Percentiles rank a stretch among this genome's conserved stretches.
These are phyloP conservation scores for Ascocoryne sarcoides DNA, from an alignment of 2,329 filamentous ascomycete species.

Conservation along the genomic window DNA sequence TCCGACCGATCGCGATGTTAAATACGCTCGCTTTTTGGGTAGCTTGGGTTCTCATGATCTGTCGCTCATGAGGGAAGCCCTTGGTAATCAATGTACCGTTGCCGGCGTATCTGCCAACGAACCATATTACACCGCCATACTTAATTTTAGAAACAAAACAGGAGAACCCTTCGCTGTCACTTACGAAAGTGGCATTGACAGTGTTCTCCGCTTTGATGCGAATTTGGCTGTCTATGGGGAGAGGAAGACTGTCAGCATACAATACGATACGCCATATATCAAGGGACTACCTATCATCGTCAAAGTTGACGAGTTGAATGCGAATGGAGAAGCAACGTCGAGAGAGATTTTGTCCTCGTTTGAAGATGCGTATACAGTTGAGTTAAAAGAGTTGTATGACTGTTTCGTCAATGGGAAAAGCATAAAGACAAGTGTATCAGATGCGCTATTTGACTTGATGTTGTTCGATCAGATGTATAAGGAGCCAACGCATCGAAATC, in stretches of 20 bases:
- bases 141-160: constrained; percentile 32
- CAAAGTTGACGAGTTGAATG: constrained; percentile 35
- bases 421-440: constrained; percentile 27
- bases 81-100: constrained; percentile 40
- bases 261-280: constrained; percentile 50
- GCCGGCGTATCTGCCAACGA: constrained; percentile 36
- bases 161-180: constrained; percentile 37
- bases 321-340: constrained; percentile 34
- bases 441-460: constrained; percentile 21
- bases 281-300: constrained; percentile 40
- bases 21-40: constrained; percentile 35
- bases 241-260: constrained; percentile 44
- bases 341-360: constrained; percentile 30
- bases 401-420: constrained; percentile 21
- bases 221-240: constrained; percentile 43
- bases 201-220: constrained; percentile 44
- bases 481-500: too few species aligned
- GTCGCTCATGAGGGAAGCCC: constrained; percentile 42
- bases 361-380: constrained; percentile 33
- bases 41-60: constrained; percentile 46
- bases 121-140: constrained; percentile 36
- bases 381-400: constrained; percentile 31
- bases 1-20: constrained; percentile 23
- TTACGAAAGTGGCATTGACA: constrained; percentile 48
- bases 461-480: constrained; percentile 13